Evolutionary conservation across 1,284 basidiomycete species (phyloP).

Genomic region (Leccinum pallidistipes): DNA sequence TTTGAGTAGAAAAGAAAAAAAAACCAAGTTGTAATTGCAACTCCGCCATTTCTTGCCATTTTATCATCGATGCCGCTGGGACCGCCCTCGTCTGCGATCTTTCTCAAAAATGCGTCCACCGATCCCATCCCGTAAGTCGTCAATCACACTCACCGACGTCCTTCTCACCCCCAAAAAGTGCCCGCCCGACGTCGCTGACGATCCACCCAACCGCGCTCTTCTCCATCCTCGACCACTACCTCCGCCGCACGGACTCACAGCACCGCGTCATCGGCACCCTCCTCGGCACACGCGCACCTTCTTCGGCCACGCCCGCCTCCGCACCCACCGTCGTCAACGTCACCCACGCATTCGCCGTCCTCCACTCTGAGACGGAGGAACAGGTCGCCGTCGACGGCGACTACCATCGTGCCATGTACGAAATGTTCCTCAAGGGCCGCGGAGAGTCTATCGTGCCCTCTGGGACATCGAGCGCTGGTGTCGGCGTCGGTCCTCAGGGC

Average conservation of each 20-base stretch:
- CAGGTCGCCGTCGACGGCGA: conserved; percentile 96
- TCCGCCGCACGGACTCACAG: conserved; percentile 81
- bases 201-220: conserved; percentile 94
- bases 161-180: conserved; percentile 44
- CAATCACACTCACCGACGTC: background rate
- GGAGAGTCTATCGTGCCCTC: conserved; percentile 47
- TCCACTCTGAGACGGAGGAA: conserved; percentile 90
- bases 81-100: conserved; percentile 65
- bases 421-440: conserved; percentile 83
- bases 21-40: conserved; percentile 25
- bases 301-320: conserved; percentile 38
- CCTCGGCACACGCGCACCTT: conserved; percentile 76
- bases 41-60: conserved; percentile 26
- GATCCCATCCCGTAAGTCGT: conserved; percentile 42
- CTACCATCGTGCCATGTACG: conserved; percentile 92
- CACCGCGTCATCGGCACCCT: conserved; percentile 96
- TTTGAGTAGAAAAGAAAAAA: conserved; percentile 26
- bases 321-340: conserved; percentile 55
- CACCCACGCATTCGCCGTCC: conserved; percentile 82
- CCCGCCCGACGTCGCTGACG: conserved; percentile 70
- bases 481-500: conserved; percentile 22
- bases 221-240: conserved; percentile 96
- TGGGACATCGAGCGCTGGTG: conserved; percentile 15
- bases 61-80: conserved; percentile 60
- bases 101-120: conserved; percentile 49